Evolutionary conservation across 352 stramenopile genomes (phyloP).

Genomic region (Phytophthora melonis): DNA sequence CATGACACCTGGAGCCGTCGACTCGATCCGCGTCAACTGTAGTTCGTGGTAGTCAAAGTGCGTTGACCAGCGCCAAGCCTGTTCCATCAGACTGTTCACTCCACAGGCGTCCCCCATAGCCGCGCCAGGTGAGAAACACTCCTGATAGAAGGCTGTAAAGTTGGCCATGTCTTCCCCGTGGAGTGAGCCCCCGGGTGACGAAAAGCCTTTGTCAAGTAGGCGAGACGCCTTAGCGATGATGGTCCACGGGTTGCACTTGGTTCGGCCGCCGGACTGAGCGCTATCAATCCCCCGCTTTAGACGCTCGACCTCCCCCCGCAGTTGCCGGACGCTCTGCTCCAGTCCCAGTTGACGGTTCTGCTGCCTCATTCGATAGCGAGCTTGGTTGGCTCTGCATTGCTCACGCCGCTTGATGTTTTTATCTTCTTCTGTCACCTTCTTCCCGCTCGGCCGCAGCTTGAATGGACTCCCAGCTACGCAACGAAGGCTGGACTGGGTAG

Average conservation of each 20-base stretch:
- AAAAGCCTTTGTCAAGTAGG: slow-evolving; percentile 20
- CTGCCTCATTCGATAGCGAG: slow-evolving; percentile 29
- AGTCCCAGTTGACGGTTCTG: slow-evolving; percentile 5
- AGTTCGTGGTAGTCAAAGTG: slow-evolving; percentile 20
- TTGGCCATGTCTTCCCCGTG: neutral
- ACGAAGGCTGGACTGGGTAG: too few relatives aligned
- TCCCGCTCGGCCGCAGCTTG: neutral
- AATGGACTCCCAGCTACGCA: neutral
- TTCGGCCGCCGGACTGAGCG: slow-evolving; percentile 4
- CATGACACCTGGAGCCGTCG: slow-evolving; percentile 14
- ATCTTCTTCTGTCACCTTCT: neutral
- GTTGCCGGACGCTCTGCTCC: slow-evolving; percentile 1
- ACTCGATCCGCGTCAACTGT: slow-evolving; percentile 25
- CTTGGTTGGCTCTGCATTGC: too few relatives aligned
- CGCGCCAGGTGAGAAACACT: slow-evolving; percentile 13
- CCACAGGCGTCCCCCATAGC: slow-evolving; percentile 28
- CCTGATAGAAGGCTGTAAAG: slow-evolving; percentile 6
- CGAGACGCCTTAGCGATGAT: slow-evolving; percentile 15
- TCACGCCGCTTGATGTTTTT: neutral
- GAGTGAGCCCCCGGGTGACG: neutral
- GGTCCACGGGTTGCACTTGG: slow-evolving; percentile 9
- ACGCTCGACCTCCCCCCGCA: slow-evolving; percentile 3
- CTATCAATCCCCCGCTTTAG: neutral
- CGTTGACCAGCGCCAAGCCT: slow-evolving; percentile 23
- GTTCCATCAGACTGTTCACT: slow-evolving; percentile 17